Conservation (phyloP, 1,284 basidiomycete species). For the Austropuccinia psidii region DNA sequence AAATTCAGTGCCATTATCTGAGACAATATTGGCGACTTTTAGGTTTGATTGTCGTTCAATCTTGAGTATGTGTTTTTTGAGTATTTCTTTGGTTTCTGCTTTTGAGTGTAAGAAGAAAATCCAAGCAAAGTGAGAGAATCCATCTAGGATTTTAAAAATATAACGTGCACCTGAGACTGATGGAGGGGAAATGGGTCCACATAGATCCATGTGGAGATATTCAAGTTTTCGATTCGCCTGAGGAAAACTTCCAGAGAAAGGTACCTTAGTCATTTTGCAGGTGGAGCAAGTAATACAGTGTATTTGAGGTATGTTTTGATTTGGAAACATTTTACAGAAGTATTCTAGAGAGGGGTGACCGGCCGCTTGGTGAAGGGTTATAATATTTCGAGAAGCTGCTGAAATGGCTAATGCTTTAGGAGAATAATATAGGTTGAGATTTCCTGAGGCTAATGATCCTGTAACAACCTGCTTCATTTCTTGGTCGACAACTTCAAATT, state of each 20-base stretch:
- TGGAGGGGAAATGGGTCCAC: neutral
- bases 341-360: slow-evolving; percentile 5
- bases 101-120: neutral
- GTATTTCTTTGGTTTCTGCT: neutral
- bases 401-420: too few relatives aligned
- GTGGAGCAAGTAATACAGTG: neutral
- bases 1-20: slow-evolving; percentile 16
- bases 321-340: neutral
- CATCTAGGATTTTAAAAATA: neutral
- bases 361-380: neutral
- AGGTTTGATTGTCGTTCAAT: too few relatives aligned
- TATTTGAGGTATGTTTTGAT: neutral
- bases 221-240: neutral
- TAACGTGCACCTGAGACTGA: neutral
- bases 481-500: neutral
- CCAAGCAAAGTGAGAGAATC: neutral
- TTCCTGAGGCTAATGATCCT: too few relatives aligned
- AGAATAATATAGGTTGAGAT: too few relatives aligned
- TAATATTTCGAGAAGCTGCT: too few relatives aligned
- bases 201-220: neutral
- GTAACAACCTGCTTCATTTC: neutral
- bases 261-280: neutral
- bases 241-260: neutral
- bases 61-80: neutral
- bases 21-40: neutral